Percentiles rank a stretch among this genome's conserved stretches.
Evolutionary conservation across 2,329 filamentous ascomycete genomes (phyloP).

Genomic region (Phaeosphaeriaceae sp.): DNA sequence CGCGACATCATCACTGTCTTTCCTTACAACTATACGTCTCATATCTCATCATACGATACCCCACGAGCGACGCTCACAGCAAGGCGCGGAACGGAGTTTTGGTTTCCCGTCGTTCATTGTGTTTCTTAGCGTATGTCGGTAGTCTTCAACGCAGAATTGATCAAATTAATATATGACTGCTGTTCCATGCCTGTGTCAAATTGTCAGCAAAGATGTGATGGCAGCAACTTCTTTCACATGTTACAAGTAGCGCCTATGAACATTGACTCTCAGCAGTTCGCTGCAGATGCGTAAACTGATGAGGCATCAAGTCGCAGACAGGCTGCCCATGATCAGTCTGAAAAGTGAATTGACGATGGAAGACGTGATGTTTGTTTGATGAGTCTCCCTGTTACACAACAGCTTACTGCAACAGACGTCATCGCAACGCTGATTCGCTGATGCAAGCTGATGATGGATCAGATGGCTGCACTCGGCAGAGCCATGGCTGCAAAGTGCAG

Average conservation of each 20-base stretch:
- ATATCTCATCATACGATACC: slow-evolving; percentile 28
- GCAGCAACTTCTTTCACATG: no score
- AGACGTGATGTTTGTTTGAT: neutral
- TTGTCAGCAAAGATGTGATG: no score
- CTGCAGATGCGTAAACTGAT: no score
- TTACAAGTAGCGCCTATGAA: no score
- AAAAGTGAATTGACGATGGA: neutral
- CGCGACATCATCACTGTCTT: neutral
- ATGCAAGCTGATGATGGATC: neutral
- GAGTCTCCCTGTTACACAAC: neutral
- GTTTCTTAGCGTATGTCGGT: neutral
- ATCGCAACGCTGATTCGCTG: slow-evolving; percentile 1
- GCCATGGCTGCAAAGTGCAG: slow-evolving; percentile 1
- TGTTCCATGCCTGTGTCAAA: no score
- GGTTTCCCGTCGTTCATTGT: neutral
- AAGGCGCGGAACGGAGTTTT: slow-evolving; percentile 26
- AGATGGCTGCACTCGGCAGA: neutral
- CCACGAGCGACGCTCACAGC: slow-evolving; percentile 23
- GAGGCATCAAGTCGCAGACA: no score
- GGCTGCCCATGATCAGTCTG: no score
- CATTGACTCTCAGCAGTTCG: no score
- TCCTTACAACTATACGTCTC: slow-evolving; percentile 13
- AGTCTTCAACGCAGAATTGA: neutral
- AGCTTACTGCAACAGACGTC: neutral
- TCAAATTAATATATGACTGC: neutral